phyloP scores from a whole-genome alignment of 2,329 filamentous ascomycete species.

The Cladosporium halotolerans region DNA sequence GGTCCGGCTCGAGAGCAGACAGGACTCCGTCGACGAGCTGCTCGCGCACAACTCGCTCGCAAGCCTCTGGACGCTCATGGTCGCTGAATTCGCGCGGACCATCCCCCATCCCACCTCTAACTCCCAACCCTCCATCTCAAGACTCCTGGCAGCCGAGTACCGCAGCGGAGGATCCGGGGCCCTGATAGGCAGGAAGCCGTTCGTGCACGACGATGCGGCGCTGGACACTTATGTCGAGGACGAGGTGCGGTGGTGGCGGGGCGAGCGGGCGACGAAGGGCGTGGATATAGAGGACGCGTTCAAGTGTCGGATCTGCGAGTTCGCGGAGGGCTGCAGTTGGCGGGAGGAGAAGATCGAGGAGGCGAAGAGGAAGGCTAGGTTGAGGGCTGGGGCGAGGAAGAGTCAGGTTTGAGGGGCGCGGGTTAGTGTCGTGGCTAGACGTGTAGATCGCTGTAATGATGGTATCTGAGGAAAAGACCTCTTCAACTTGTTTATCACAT shows the following conservation, averaged over 20 bases:
- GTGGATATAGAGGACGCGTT: constrained; percentile 79
- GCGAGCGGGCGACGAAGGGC: constrained; percentile 63
- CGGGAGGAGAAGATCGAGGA: constrained; percentile 62
- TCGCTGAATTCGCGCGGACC: constrained; percentile 48
- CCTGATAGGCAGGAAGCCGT: constrained; percentile 52
- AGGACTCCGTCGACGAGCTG: constrained; percentile 47
- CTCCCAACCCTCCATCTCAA: constrained; percentile 41
- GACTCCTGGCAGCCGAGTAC: constrained; percentile 53
- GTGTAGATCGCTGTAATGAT: too few species aligned
- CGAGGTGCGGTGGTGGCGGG: constrained; percentile 84
- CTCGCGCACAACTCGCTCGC: constrained; percentile 54
- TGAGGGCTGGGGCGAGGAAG: constrained; percentile 15
- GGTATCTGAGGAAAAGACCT: too few species aligned
- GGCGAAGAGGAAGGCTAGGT: constrained; percentile 30
- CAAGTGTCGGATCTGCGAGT: constrained; percentile 83
- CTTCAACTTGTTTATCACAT: too few species aligned
- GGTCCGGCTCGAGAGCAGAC: constrained; percentile 29
- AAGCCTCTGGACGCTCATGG: constrained; percentile 58
- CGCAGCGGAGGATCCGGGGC: constrained; percentile 41
- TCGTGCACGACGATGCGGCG: constrained; percentile 59
- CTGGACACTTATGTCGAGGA: constrained; percentile 61
- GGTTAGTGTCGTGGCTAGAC: too few species aligned
- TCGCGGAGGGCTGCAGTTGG: constrained; percentile 74
- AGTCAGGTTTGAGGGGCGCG: constrained; percentile 17
- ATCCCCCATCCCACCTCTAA: constrained; percentile 22